Evolutionary conservation across 2,329 filamentous ascomycete genomes (phyloP), one percentile per base, ranked within the genome.

Genomic region (Pyrenochaeta sp.): DNA sequence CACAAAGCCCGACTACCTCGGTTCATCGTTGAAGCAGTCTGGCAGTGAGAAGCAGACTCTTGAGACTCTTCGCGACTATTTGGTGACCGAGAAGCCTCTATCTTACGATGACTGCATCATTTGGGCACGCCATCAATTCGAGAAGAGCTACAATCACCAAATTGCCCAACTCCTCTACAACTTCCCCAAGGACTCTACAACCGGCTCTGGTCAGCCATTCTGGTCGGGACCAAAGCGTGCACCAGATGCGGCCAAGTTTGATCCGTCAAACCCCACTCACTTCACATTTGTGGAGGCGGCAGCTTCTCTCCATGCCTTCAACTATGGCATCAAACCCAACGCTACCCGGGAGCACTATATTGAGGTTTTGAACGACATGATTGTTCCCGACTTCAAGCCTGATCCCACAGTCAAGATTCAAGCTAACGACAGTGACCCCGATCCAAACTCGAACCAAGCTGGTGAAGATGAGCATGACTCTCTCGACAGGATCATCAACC

Each of bases 161-260:
- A 96, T 99, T 50, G 89, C 94, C 68, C 94, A 99, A 72, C 79
- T 99, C 38, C 79, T 99, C 22, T 95, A 89, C 80, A 97, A 96
- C 77, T 99, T 99, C 77, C 94, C 94, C 50, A 96, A 95, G 74
- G 93, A 97, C 68, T 88, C 91, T 0, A 85, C 82, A 41, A 96
- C 94, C 1, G 95, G 91, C 2, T 88, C 83, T 24, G 94, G 94
- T 21, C 89, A 92, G 52, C 88, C 85, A 1, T 99, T 99, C 81
- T 99, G 94, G 94, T 97, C 94, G 20, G 93, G 94, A 8, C 94
- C 94, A 35, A 99, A 99, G 83, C 90, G 94, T 65, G 94, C 94
- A 9, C 94, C 94, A 4, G 90, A 95, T 52, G 82, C 93, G 53
- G 80, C 97, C 67, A 92, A 89, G 71, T 99, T 99, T 58, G 89